Evolutionary conservation across 192 early-diverging fungal species (phyloP), one percentile per base, ranked within the genome.

Genomic region (Coemansia aciculifera): DNA sequence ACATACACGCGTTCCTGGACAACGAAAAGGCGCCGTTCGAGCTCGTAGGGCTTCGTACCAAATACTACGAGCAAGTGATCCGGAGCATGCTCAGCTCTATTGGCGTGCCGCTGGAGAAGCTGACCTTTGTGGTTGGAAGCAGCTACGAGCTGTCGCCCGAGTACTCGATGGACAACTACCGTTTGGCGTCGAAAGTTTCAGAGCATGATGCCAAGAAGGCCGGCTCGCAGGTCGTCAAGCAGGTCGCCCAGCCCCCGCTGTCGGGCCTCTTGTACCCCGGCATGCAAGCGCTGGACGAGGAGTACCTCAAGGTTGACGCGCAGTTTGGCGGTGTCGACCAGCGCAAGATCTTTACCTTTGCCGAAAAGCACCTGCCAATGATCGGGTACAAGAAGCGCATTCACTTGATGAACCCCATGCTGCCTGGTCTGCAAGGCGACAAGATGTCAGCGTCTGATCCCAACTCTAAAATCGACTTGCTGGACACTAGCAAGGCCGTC

Each of bases 271-370:
- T 99, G 66, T 99, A 99, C 88, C 97, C 97, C 11, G 90, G 94
- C 29, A 90, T 99, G 86, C 97, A 99, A 82, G 94, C 95, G 44
- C 84, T 99, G 59, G 97, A 99, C 73, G 97, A 99, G 85, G 92
- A 99, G 84, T 95, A 97, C 84, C 88, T 99, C 43, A 84, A 87
- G 27, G 93, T 94, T 21, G 97, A 99, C 75, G 91, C 90, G 46
- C 97, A 99, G 82, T 95, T 93, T 77, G 97, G 97, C 34, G 97
- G 97, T 46, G 92, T 97, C 9, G 97, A 99, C 82, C 97, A 99
- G 84, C 92, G 97, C 80, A 99, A 99, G 89, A 99, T 99, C 77
- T 99, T 99, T 79, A 90, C 93, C 6, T 90, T 95, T 85, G 97
- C 97, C 24, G 93, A 97, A 84, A 95, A 96, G 82, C 93, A 95